Conservation (phyloP, 108 stramenopile genomes). For the Discostella pseudostelligera region DNA sequence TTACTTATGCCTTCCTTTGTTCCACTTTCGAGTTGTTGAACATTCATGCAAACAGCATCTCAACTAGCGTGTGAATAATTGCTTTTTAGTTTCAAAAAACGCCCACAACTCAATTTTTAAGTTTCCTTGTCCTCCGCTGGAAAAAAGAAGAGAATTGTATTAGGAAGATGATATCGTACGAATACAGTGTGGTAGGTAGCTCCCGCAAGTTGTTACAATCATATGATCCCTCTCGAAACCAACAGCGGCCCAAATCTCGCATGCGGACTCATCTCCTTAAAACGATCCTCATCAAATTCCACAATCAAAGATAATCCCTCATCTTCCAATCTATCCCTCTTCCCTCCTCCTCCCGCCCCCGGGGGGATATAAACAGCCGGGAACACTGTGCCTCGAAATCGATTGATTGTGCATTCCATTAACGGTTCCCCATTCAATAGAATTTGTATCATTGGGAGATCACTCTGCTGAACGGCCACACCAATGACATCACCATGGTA, state of each 20-base stretch:
- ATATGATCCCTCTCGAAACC: conserved; percentile 79
- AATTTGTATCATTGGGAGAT: conserved; percentile 87
- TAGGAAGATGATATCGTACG: background rate
- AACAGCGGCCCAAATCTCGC: conserved; percentile 80
- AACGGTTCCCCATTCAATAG: conserved; percentile 76
- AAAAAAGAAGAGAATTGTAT: too few relatives aligned
- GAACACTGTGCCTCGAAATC: conserved; percentile 78
- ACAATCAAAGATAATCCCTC: conserved; percentile 33
- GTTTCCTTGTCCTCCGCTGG: too few relatives aligned
- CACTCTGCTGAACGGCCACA: conserved; percentile 81
- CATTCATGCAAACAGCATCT: too few relatives aligned
- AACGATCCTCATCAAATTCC: conserved; percentile 63
- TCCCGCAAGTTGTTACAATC: conserved; percentile 4
- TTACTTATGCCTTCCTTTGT: too few relatives aligned
- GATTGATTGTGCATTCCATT: conserved; percentile 66
- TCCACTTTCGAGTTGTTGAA: too few relatives aligned
- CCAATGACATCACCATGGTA: conserved; percentile 73
- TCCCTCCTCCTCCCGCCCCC: conserved; percentile 28
- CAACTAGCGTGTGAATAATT: too few relatives aligned
- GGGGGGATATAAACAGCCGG: conserved; percentile 68
- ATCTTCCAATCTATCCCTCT: conserved; percentile 8
- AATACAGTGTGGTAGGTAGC: too few relatives aligned
- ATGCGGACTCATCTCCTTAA: conserved; percentile 69
- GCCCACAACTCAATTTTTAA: too few relatives aligned
- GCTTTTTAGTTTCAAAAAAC: too few relatives aligned